phyloP scores from a whole-genome alignment of 805 yeast species.

The Kuraishia floccosa region DNA sequence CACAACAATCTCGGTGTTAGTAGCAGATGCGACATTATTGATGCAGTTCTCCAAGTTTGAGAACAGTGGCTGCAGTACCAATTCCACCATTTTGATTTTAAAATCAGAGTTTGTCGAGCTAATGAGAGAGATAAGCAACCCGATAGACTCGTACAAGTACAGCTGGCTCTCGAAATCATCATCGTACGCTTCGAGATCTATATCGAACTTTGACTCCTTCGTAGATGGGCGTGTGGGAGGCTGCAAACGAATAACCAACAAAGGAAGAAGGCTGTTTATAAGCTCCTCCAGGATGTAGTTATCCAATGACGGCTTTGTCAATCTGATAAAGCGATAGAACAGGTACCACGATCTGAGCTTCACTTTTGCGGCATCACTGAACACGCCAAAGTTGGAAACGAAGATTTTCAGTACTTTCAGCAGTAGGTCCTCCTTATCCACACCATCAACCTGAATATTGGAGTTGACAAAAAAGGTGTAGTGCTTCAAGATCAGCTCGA shows the following conservation, averaged over 20 bases:
- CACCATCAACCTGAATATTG: slow-evolving; percentile 24
- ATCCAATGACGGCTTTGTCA: slow-evolving; percentile 57
- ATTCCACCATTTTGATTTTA: slow-evolving; percentile 42
- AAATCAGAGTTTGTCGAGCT: slow-evolving; percentile 20
- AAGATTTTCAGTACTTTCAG: slow-evolving; percentile 64
- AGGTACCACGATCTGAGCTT: slow-evolving; percentile 85
- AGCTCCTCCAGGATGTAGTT: slow-evolving; percentile 40
- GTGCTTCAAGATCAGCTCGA: slow-evolving; percentile 79
- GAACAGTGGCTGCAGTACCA: slow-evolving; percentile 67
- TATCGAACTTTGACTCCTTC: slow-evolving; percentile 10
- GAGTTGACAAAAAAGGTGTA: slow-evolving; percentile 45
- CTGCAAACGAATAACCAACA: slow-evolving; percentile 47
- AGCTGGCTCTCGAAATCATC: slow-evolving; percentile 73
- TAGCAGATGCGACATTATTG: slow-evolving; percentile 17
- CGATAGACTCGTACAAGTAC: slow-evolving; percentile 78
- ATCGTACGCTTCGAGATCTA: slow-evolving; percentile 29
- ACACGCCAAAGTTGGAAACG: slow-evolving; percentile 72
- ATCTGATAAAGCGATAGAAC: slow-evolving; percentile 70
- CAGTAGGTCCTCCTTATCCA: slow-evolving; percentile 37
- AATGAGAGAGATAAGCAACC: slow-evolving; percentile 53
- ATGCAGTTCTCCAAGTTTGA: slow-evolving; percentile 59
- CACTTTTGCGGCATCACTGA: slow-evolving; percentile 62
- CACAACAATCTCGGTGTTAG: slow-evolving; percentile 30
- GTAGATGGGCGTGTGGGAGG: neutral
- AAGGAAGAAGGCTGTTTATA: slow-evolving; percentile 46